A percentile compares a stretch with the other conserved stretches of the same genome.
Conservation (phyloP, 169 alveolate genomes). For the Plasmodium inui region DNA sequence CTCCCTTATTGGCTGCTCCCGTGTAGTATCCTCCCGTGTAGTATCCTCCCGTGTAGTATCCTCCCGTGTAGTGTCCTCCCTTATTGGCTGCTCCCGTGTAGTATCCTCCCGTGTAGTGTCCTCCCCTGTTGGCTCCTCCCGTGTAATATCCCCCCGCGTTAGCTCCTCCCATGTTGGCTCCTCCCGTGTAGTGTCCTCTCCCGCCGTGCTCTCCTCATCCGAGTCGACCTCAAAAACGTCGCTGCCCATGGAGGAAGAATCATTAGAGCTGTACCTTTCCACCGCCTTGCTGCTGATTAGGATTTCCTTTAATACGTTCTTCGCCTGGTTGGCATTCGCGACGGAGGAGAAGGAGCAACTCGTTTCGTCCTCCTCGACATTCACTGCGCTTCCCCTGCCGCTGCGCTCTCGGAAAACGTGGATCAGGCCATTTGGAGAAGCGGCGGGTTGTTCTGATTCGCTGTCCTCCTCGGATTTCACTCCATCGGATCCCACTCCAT, state of each 20-base stretch:
- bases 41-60: too few species aligned
- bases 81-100: background rate
- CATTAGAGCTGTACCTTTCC: background rate
- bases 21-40: too few species aligned
- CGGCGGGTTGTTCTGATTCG: background rate
- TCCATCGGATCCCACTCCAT: too few species aligned
- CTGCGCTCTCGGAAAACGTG: background rate
- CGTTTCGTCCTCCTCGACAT: slow-evolving; percentile 19
- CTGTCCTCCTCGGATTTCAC: too few species aligned
- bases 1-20: too few species aligned
- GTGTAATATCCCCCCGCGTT: too few species aligned
- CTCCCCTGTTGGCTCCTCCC: too few species aligned
- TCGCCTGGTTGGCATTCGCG: background rate
- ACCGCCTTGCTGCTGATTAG: background rate
- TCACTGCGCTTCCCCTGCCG: background rate
- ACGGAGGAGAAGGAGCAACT: slow-evolving; percentile 22
- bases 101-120: too few species aligned
- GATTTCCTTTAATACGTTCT: slow-evolving; percentile 5
- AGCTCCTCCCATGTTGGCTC: background rate
- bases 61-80: too few species aligned
- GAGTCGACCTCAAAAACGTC: slow-evolving; percentile 23
- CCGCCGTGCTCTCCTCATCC: background rate
- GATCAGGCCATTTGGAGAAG: background rate
- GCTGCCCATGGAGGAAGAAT: slow-evolving; percentile 32
- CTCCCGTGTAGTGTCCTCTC: background rate